Conservation (phyloP, 352 stramenopile species). For the Pythium phragmitis region DNA sequence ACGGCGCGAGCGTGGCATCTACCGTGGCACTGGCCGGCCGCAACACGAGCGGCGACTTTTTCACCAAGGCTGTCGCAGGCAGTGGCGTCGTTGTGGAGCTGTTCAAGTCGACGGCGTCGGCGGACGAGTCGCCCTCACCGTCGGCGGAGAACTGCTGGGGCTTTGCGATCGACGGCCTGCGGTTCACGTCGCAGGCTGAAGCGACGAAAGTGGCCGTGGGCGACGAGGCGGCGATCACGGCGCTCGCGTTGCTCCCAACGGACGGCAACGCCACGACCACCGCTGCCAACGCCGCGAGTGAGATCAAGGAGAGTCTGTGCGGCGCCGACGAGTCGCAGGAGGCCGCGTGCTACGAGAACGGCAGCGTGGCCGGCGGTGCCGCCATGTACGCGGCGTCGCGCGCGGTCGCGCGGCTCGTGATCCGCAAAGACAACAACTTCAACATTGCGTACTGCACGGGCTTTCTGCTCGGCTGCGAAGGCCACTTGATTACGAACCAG, state of each 20-base stretch:
- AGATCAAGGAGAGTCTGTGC: constrained; percentile 65
- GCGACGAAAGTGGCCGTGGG: constrained; percentile 25
- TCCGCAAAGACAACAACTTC: constrained; percentile 62
- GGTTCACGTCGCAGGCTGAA: constrained; percentile 41
- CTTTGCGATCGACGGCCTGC: constrained; percentile 49
- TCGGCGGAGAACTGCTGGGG: constrained; percentile 35
- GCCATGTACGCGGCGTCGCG: constrained; percentile 48
- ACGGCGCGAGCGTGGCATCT: constrained; percentile 22
- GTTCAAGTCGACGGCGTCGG: constrained; percentile 24
- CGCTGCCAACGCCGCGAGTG: background rate
- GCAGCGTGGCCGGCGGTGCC: constrained; percentile 23
- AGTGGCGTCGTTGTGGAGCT: constrained; percentile 51
- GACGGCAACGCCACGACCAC: constrained; percentile 9
- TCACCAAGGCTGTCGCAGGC: constrained; percentile 44
- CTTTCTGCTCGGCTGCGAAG: constrained; percentile 70
- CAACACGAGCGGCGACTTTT: constrained; percentile 58
- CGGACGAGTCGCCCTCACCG: constrained; percentile 1
- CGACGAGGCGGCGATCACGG: constrained; percentile 17
- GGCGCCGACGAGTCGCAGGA: constrained; percentile 66
- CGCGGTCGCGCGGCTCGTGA: constrained; percentile 59
- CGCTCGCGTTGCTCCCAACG: background rate
- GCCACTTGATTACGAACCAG: constrained; percentile 78
- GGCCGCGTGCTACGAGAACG: constrained; percentile 51
- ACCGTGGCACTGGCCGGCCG: constrained; percentile 34
- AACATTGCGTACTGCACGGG: constrained; percentile 68